Conservation (phyloP, 2,329 filamentous ascomycete species). For the Sporothrix luriei region DNA sequence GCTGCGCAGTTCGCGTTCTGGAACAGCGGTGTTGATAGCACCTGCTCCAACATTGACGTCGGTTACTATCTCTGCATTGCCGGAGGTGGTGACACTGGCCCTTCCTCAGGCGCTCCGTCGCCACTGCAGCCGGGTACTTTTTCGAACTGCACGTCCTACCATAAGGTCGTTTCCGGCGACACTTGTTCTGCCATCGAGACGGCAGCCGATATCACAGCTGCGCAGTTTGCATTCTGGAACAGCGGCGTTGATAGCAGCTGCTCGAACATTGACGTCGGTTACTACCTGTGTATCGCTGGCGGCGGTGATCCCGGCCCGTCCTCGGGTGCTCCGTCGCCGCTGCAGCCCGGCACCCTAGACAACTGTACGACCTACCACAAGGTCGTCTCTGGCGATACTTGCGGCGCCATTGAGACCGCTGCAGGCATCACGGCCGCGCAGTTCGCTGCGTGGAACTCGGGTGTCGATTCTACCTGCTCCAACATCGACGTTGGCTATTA, state of each 20-base stretch:
- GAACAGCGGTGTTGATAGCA: slow-evolving; percentile 11
- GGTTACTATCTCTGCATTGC: slow-evolving; percentile 29
- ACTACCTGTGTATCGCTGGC: slow-evolving; percentile 27
- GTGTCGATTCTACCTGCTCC: slow-evolving; percentile 32
- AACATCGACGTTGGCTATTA: slow-evolving; percentile 36
- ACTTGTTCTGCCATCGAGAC: slow-evolving; percentile 28
- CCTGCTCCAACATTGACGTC: slow-evolving; percentile 28
- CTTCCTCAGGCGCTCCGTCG: not conserved
- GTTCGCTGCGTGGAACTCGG: slow-evolving; percentile 35
- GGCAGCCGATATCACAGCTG: slow-evolving; percentile 21
- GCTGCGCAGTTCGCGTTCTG: slow-evolving; percentile 23
- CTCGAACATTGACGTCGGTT: slow-evolving; percentile 26
- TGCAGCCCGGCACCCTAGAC: slow-evolving; percentile 33
- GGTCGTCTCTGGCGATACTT: slow-evolving; percentile 42
- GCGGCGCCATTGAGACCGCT: slow-evolving; percentile 36
- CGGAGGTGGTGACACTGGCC: not conserved
- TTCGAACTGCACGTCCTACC: slow-evolving; percentile 31
- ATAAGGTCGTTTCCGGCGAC: slow-evolving; percentile 30
- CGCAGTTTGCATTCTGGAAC: slow-evolving; percentile 28
- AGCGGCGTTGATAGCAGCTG: slow-evolving; percentile 13
- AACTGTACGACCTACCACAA: slow-evolving; percentile 43
- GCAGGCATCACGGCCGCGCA: slow-evolving; percentile 29
- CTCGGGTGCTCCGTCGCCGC: slow-evolving; percentile 14
- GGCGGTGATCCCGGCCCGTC: not conserved
- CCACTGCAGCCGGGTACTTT: slow-evolving; percentile 33